phyloP scores from a whole-genome alignment of 192 early-diverging fungal genomes.

The Coemansia umbellata region DNA sequence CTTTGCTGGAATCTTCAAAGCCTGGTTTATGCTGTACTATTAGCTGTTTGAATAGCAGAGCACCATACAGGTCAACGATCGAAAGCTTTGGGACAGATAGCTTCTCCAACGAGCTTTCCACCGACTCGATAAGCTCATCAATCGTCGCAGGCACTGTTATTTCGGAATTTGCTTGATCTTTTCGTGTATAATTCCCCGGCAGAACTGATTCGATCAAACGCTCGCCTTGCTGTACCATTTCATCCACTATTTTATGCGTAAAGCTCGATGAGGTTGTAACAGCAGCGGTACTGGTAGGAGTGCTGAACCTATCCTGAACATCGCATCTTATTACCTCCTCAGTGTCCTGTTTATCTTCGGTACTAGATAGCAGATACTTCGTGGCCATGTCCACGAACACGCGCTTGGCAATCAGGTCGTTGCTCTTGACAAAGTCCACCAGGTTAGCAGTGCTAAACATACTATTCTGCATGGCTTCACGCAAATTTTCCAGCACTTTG shows the following conservation, averaged over 20 bases:
- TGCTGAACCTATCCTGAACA: background rate
- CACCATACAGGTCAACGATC: constrained; percentile 51
- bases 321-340: no score
- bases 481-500: constrained; percentile 54
- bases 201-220: background rate
- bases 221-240: constrained; percentile 1
- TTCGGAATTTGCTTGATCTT: background rate
- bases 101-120: constrained; percentile 14
- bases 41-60: constrained; percentile 44
- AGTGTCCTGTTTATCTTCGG: background rate
- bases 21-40: constrained; percentile 23
- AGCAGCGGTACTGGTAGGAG: background rate
- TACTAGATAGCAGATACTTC: constrained; percentile 17
- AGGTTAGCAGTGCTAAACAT: constrained; percentile 48
- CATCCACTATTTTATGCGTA: background rate
- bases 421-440: constrained; percentile 25
- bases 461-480: constrained; percentile 59
- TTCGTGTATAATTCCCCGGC: constrained; percentile 8
- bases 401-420: constrained; percentile 32
- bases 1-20: background rate
- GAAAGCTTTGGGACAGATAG: constrained; percentile 35
- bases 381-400: constrained; percentile 48
- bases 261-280: background rate
- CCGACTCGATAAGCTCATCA: constrained; percentile 18
- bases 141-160: constrained; percentile 6